phyloP scores from a whole-genome alignment of 495 filamentous ascomycete species.

The Neurospora discreta region DNA sequence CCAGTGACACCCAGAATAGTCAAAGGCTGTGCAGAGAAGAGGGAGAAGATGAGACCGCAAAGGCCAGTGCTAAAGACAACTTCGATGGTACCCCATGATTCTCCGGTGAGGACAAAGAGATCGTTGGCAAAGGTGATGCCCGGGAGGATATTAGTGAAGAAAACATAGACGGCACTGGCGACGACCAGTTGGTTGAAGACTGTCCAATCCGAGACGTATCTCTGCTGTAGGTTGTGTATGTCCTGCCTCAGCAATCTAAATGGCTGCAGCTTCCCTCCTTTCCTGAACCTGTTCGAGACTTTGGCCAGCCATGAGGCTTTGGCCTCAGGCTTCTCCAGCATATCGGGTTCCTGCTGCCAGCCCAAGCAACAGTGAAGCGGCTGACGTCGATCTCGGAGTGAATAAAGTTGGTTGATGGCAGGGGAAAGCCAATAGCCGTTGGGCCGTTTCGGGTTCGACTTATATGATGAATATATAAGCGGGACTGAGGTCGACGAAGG shows the following conservation, averaged over 20 bases:
- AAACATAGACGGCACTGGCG: conserved; percentile 62
- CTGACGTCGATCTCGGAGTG: not conserved
- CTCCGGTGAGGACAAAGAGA: conserved; percentile 53
- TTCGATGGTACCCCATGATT: conserved; percentile 60
- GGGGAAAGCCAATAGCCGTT: not conserved
- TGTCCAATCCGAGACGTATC: conserved; percentile 57
- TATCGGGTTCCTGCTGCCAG: not conserved
- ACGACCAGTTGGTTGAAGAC: conserved; percentile 61
- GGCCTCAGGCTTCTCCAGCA: not conserved
- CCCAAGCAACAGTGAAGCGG: not conserved
- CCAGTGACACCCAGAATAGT: conserved; percentile 64
- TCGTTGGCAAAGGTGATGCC: conserved; percentile 67
- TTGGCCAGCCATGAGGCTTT: conserved; percentile 3
- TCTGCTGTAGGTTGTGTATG: conserved; percentile 38
- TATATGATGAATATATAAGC: not conserved
- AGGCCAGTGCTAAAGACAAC: conserved; percentile 63
- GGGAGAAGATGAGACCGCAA: conserved; percentile 53
- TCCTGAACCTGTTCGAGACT: conserved; percentile 1
- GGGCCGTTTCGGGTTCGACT: not conserved
- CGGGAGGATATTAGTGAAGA: conserved; percentile 64
- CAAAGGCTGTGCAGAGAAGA: conserved; percentile 58
- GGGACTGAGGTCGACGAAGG: not conserved
- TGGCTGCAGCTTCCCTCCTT: conserved; percentile 33
- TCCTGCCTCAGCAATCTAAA: conserved; percentile 55
- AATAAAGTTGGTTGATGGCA: not conserved